Percentiles rank a stretch among this genome's conserved stretches.
These are phyloP conservation scores for Pseudofabraea citricarpa DNA, from an alignment of 2,329 filamentous ascomycete genomes.

Conservation along the genomic window DNA sequence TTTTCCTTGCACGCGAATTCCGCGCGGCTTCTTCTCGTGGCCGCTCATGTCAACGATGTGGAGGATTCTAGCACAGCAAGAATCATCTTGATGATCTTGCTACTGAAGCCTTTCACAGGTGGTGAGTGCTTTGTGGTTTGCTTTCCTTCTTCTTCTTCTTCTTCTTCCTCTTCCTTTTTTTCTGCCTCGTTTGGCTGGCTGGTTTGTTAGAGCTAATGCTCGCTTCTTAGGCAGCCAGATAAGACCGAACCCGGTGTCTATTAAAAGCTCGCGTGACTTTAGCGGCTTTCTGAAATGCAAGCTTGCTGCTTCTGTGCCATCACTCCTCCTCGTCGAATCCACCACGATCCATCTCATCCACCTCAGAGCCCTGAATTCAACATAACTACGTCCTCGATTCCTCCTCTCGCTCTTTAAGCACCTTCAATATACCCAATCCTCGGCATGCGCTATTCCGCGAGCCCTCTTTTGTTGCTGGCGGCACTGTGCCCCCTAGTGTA, in stretches of 20 bases:
- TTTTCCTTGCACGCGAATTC: constrained; percentile 3
- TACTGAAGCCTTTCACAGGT: not conserved
- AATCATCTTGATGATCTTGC: not conserved
- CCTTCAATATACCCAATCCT: no score
- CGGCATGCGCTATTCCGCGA: not conserved
- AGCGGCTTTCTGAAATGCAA: no score
- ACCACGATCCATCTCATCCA: no score
- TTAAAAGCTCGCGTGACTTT: no score
- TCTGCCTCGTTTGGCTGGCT: no score
- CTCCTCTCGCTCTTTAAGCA: no score
- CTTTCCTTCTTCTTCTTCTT: not conserved
- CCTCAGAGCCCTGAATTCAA: no score
- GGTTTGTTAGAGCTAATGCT: not conserved
- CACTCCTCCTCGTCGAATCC: no score
- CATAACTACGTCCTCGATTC: no score
- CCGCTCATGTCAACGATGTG: constrained; percentile 10
- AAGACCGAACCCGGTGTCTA: no score
- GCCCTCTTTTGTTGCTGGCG: not conserved
- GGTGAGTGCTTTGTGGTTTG: not conserved
- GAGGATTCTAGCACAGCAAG: not conserved
- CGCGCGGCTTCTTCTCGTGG: constrained; percentile 14
- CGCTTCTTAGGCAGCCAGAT: not conserved
- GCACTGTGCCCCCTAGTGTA: constrained; percentile 6
- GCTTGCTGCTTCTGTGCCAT: no score
- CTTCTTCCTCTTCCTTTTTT: no score